Evolutionary conservation across 1,139 yeast species (phyloP).

Genomic region (Entelexis sorbosivorans): DNA sequence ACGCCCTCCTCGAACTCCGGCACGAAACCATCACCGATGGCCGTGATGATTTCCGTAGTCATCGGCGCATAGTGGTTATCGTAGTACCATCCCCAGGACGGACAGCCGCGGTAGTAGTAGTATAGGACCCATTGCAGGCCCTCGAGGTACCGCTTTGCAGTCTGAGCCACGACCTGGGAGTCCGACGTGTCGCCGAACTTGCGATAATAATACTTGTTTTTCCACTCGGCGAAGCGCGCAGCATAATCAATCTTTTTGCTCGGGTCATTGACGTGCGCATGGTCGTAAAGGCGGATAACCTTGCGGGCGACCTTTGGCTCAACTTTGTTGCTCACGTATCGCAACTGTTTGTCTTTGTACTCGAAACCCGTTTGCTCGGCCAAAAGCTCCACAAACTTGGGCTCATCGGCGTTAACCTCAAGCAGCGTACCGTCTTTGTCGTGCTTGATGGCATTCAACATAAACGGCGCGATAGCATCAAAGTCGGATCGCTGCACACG

Average conservation of each 20-base stretch:
- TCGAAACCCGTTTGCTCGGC: slow-evolving; percentile 31
- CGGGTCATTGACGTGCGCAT: slow-evolving; percentile 54
- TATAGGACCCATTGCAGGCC: slow-evolving; percentile 95
- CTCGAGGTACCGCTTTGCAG: slow-evolving; percentile 69
- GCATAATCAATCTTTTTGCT: slow-evolving; percentile 60
- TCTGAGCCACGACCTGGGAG: slow-evolving; percentile 33
- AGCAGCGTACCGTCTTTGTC: slow-evolving; percentile 5
- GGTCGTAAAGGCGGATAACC: slow-evolving; percentile 26
- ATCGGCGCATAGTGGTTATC: slow-evolving; percentile 97
- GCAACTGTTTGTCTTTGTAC: slow-evolving; percentile 36
- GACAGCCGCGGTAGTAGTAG: slow-evolving; percentile 94
- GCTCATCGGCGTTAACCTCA: slow-evolving; percentile 7
- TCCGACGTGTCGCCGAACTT: slow-evolving; percentile 49
- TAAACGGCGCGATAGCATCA: slow-evolving; percentile 10
- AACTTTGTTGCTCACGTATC: slow-evolving; percentile 31
- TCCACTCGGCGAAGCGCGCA: slow-evolving; percentile 69
- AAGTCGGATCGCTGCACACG: slow-evolving; percentile 50
- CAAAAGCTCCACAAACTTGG: slow-evolving; percentile 17
- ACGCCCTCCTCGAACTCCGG: slow-evolving; percentile 56
- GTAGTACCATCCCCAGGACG: slow-evolving; percentile 97
- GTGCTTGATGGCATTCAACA: slow-evolving; percentile 14
- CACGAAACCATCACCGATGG: slow-evolving; percentile 42
- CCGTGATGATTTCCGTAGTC: slow-evolving; percentile 62
- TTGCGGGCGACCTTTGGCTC: slow-evolving; percentile 34
- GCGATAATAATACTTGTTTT: slow-evolving; percentile 64